Evolutionary conservation across 257 asterid genomes (phyloP), one percentile per base, ranked within the genome.

Genomic region (Agastache rugosa): DNA sequence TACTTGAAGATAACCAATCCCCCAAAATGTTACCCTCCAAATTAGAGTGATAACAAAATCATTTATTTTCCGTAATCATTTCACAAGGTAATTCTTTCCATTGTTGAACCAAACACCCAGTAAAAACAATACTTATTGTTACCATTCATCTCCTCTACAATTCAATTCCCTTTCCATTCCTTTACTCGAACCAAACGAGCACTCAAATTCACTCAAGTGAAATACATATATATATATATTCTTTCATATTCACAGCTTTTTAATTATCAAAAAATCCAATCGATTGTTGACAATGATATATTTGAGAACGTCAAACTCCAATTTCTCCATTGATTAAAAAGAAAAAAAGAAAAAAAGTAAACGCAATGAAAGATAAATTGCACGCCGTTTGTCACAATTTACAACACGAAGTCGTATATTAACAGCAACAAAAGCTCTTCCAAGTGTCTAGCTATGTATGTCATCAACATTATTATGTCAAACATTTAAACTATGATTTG

Each of bases 381-480:
- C 53, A 63, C 27, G 64, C 65, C 63, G 35, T 72, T 56, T 66
- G 75, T 72, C 75, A 31, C 66, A 58, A 65, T 64, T 65, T 65
- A 35, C 47, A 31, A 47, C 56, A 20, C 51, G 22, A 73, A 71
- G 77, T 37, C 71, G 48, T 64, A 64, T 39, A 22, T 64, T 11
- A 64, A 20, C 58, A 11, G 41, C 65, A 31, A 56, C 61, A 5
- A 75, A 29, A 20, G 12, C 67, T 67, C 74, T 45, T 31, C 73
- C 77, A 70, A 25, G 71, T 70, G 83, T 69, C 44, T 39, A 39
- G 44, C 77, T 58, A 45, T 9, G 11, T 54, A 11, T 15, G 17
- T 54, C 73, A 79, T 79, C 77, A 79, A 62, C 58, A 74, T 54
- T 17, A 62, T 55, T 8, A 39, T 56, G 79, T 75, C 74, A 75